A percentile compares a stretch with the other conserved stretches of the same genome.
Evolutionary conservation across 192 early-diverging fungal genomes (phyloP).

Genomic region (Coemansia sp.): DNA sequence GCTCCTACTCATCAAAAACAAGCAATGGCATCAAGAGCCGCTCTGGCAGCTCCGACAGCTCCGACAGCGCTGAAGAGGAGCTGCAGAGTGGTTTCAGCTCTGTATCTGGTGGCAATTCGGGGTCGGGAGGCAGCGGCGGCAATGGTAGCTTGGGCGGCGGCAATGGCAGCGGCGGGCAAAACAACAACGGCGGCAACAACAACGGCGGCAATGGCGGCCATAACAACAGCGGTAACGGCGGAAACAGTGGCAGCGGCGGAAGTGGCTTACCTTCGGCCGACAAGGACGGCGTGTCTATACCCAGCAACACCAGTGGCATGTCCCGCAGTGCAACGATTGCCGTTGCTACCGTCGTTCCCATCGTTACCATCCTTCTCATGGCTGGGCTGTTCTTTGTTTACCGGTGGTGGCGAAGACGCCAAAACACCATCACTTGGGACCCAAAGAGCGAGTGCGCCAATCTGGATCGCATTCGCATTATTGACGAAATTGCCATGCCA

Average conservation of each 20-base stretch:
- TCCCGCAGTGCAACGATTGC: constrained; percentile 29
- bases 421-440: constrained; percentile 29
- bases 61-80: too few species aligned
- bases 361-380: constrained; percentile 27
- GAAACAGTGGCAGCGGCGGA: background rate
- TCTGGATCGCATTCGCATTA: constrained; percentile 33
- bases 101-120: background rate
- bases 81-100: too few species aligned
- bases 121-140: background rate
- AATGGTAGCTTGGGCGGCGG: background rate
- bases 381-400: constrained; percentile 33
- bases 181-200: background rate
- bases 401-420: constrained; percentile 36
- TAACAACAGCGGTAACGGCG: background rate
- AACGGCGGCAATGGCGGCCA: background rate
- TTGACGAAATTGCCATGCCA: constrained; percentile 21
- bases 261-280: background rate
- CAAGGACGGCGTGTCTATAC: background rate
- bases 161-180: background rate
- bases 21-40: too few species aligned
- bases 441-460: constrained; percentile 36
- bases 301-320: constrained; percentile 5
- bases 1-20: too few species aligned
- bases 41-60: background rate
- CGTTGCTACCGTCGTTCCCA: constrained; percentile 23